Evolutionary conservation across 2,329 filamentous ascomycete species (phyloP).

Genomic region (Exophiala spinifera): DNA sequence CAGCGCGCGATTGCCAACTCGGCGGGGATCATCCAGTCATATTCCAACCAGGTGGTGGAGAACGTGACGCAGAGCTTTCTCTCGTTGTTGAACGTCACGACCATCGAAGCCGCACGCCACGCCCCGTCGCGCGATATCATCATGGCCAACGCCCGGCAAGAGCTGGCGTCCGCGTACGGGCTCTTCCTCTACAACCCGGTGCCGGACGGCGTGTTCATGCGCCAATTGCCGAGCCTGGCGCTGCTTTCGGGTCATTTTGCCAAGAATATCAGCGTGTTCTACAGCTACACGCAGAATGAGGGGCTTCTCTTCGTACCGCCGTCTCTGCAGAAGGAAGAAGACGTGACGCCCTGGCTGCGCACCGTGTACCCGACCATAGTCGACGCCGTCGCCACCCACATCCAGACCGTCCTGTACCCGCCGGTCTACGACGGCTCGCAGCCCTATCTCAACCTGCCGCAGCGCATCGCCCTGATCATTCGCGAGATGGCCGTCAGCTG

Average conservation of each 20-base stretch:
- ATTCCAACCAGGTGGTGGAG: conserved; percentile 38
- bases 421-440: conserved; percentile 40
- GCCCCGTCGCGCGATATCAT: conserved; percentile 41
- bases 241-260: conserved; percentile 42
- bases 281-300: conserved; percentile 45
- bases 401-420: neutral
- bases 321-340: conserved; percentile 27
- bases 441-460: conserved; percentile 45
- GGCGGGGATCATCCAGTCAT: conserved; percentile 37
- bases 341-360: conserved; percentile 26
- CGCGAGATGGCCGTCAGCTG: no score
- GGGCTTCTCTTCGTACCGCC: conserved; percentile 42
- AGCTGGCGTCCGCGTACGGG: conserved; percentile 38
- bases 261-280: conserved; percentile 44
- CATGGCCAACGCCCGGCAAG: conserved; percentile 44
- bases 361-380: conserved; percentile 29
- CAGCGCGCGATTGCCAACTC: conserved; percentile 45
- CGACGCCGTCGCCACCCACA: neutral
- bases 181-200: conserved; percentile 45
- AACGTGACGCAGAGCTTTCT: conserved; percentile 39
- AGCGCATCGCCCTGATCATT: conserved; percentile 38
- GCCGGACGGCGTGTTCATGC: conserved; percentile 50
- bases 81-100: conserved; percentile 40
- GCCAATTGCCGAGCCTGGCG: conserved; percentile 46
- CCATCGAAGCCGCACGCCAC: conserved; percentile 44